A percentile compares a stretch with the other conserved stretches of the same genome.
These are phyloP conservation scores for Xylariaceae sp. DNA, from an alignment of 2,329 filamentous ascomycete genomes.

Conservation along the genomic window DNA sequence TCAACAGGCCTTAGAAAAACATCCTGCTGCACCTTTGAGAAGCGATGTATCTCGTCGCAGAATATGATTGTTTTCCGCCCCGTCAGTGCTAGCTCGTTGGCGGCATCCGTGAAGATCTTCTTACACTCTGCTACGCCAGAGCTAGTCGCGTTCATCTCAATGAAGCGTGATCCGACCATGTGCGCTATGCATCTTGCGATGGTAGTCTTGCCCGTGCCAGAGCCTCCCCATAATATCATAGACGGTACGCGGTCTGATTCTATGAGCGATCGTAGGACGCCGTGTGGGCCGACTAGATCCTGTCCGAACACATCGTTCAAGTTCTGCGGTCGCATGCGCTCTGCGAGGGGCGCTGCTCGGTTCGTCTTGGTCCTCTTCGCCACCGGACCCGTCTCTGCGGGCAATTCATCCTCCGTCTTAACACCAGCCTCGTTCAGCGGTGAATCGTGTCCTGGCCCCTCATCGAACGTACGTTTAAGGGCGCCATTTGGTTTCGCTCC, in stretches of 20 bases:
- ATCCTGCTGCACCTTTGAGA: slow-evolving; percentile 91
- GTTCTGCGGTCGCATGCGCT: slow-evolving; percentile 85
- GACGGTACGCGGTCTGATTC: slow-evolving; percentile 84
- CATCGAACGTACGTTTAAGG: slow-evolving; percentile 57
- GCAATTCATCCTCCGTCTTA: slow-evolving; percentile 26
- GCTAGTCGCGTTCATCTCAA: slow-evolving; percentile 94
- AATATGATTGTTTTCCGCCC: slow-evolving; percentile 94
- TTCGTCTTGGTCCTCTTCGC: slow-evolving; percentile 70
- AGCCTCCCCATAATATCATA: slow-evolving; percentile 90
- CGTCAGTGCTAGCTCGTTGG: slow-evolving; percentile 76
- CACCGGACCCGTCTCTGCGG: slow-evolving; percentile 42
- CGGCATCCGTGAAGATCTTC: slow-evolving; percentile 84
- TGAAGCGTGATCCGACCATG: slow-evolving; percentile 80
- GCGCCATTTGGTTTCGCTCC: slow-evolving; percentile 40
- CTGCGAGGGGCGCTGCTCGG: slow-evolving; percentile 80
- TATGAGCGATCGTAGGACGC: slow-evolving; percentile 85
- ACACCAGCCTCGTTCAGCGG: slow-evolving; percentile 28
- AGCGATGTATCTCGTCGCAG: slow-evolving; percentile 94
- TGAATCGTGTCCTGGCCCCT: slow-evolving; percentile 47
- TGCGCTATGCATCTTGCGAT: slow-evolving; percentile 89
- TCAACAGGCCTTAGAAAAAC: slow-evolving; percentile 93
- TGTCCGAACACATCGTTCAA: slow-evolving; percentile 90
- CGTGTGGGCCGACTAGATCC: slow-evolving; percentile 81
- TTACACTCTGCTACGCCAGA: slow-evolving; percentile 89
- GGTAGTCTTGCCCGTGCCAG: slow-evolving; percentile 84